Evolutionary conservation across 2,329 filamentous ascomycete species (phyloP).

Genomic region (Fusarium poae): DNA sequence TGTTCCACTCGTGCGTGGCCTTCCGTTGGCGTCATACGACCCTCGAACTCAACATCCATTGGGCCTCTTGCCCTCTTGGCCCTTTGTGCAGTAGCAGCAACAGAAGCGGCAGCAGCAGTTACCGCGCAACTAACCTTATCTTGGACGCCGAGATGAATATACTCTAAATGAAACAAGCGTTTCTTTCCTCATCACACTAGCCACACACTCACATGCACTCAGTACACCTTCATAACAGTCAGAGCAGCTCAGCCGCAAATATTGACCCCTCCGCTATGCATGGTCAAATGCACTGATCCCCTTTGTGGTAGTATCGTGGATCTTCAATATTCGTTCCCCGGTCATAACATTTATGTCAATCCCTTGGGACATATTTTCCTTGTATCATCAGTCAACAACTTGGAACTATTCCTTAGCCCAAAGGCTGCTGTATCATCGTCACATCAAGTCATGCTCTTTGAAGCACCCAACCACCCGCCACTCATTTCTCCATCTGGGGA

Average conservation of each 20-base stretch:
- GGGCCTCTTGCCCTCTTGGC: background rate
- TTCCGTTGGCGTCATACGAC: slow-evolving; percentile 15
- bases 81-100: slow-evolving; percentile 2
- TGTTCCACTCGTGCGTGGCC: slow-evolving; percentile 12
- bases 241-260: slow-evolving; percentile 35
- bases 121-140: slow-evolving; percentile 22
- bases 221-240: background rate
- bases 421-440: slow-evolving; percentile 1
- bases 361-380: background rate
- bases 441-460: background rate
- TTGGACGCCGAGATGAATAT: slow-evolving; percentile 12
- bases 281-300: slow-evolving; percentile 36
- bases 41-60: slow-evolving; percentile 9
- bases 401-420: background rate
- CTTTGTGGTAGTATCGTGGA: slow-evolving; percentile 22
- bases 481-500: background rate
- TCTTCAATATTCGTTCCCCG: slow-evolving; percentile 31
- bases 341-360: background rate
- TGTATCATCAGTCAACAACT: background rate
- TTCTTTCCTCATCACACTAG: slow-evolving; percentile 38
- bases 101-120: slow-evolving; percentile 5
- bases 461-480: background rate
- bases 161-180: slow-evolving; percentile 34
- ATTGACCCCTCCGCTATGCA: slow-evolving; percentile 4
- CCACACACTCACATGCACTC: slow-evolving; percentile 34